These are phyloP conservation scores for Aspergillus sp. DNA, from an alignment of 2,329 filamentous ascomycete genomes.

Conservation along the genomic window DNA sequence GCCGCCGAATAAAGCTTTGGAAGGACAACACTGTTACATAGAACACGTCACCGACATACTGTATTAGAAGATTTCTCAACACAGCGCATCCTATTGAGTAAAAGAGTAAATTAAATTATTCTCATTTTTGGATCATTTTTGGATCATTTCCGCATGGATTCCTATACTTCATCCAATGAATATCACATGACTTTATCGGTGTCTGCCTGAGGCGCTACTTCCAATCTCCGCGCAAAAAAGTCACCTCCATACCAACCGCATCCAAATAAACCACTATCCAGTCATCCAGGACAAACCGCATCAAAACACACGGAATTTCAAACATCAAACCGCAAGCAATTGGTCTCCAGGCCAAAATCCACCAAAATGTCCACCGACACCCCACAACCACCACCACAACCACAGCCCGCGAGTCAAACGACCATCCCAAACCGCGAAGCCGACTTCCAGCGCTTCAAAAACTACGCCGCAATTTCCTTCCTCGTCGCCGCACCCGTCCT, in stretches of 20 bases:
- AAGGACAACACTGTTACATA: too few relatives aligned
- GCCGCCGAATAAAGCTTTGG: too few relatives aligned
- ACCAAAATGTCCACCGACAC: neutral
- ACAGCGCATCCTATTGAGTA: too few relatives aligned
- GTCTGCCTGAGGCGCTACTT: too few relatives aligned
- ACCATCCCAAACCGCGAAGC: conserved; percentile 24
- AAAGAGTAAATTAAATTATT: too few relatives aligned
- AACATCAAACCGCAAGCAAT: neutral
- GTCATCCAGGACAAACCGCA: neutral
- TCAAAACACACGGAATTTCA: neutral
- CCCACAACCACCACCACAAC: neutral
- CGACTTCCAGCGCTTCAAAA: conserved; percentile 43
- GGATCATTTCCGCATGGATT: too few relatives aligned
- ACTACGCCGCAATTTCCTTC: conserved; percentile 40
- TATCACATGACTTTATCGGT: too few relatives aligned
- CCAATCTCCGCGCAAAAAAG: neutral
- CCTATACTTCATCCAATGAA: too few relatives aligned
- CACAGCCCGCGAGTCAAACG: neutral
- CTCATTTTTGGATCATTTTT: too few relatives aligned
- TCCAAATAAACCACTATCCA: neutral
- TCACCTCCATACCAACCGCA: neutral
- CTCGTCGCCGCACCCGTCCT: conserved; percentile 34
- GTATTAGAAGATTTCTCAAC: rapidly evolving
- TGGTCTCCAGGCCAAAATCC: neutral
- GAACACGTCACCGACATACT: rapidly evolving